These are phyloP conservation scores for Emergomyces africanus DNA, from an alignment of 2,329 filamentous ascomycete genomes.

Conservation along the genomic window DNA sequence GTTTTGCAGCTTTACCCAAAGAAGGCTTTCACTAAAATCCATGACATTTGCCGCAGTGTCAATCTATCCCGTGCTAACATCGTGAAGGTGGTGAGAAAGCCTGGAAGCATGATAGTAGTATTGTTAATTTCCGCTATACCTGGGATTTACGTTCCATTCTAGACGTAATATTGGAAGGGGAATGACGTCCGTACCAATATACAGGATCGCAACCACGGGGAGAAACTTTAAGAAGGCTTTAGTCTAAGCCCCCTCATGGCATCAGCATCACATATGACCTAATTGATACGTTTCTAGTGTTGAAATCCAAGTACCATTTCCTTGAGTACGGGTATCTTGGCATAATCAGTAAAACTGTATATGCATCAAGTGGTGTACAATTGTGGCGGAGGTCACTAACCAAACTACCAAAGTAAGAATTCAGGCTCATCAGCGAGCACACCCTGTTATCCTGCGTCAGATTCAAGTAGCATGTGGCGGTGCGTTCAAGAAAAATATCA, in stretches of 20 bases:
- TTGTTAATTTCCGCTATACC: constrained; percentile 4
- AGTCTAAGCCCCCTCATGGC: constrained; percentile 32
- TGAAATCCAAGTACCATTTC: constrained; percentile 53
- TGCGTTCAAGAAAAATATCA: background rate
- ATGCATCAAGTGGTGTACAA: background rate
- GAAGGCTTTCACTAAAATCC: constrained; percentile 49
- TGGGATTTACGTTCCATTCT: constrained; percentile 5
- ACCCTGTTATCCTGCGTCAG: constrained; percentile 40
- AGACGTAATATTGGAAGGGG: background rate
- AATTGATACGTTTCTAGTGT: background rate
- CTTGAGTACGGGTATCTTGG: constrained; percentile 70
- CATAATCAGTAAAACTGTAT: constrained; percentile 12
- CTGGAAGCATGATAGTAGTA: constrained; percentile 21
- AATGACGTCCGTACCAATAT: constrained; percentile 45
- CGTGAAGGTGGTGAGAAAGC: constrained; percentile 71
- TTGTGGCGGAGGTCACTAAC: constrained; percentile 16
- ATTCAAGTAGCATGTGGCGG: constrained; percentile 2
- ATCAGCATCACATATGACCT: constrained; percentile 3
- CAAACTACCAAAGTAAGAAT: constrained; percentile 62
- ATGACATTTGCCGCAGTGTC: constrained; percentile 44
- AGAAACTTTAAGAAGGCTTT: constrained; percentile 81
- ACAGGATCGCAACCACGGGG: constrained; percentile 67
- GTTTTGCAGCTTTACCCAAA: constrained; percentile 37
- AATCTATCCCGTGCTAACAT: constrained; percentile 46
- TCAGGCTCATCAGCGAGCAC: constrained; percentile 73